phyloP scores from a whole-genome alignment of 2,329 filamentous ascomycete genomes.

The Claviceps fusiformis region DNA sequence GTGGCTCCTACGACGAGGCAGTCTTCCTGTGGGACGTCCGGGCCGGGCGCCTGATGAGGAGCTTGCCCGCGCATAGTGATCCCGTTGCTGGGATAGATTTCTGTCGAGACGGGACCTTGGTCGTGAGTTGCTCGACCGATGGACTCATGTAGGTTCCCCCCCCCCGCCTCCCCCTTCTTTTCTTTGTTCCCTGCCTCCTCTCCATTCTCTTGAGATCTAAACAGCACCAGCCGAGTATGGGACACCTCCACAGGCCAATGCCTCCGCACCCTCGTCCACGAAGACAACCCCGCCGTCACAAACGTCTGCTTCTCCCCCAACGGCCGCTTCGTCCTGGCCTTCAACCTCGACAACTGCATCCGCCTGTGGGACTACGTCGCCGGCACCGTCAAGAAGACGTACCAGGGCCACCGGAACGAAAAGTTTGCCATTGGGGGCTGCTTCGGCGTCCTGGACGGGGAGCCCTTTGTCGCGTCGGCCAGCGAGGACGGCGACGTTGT shows the following conservation, averaged over 20 bases:
- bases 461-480: conserved; percentile 60
- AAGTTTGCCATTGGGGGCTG: conserved; percentile 75
- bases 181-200: not conserved
- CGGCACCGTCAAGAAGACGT: conserved; percentile 88
- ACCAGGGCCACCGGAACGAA: conserved; percentile 79
- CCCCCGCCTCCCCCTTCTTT: not conserved
- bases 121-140: conserved; percentile 83
- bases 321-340: conserved; percentile 82
- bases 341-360: conserved; percentile 79
- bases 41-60: conserved; percentile 75
- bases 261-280: conserved; percentile 84
- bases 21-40: conserved; percentile 95
- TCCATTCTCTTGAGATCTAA: not conserved
- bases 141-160: conserved; percentile 57
- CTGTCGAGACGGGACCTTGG: conserved; percentile 78
- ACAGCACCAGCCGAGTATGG: conserved; percentile 62
- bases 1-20: conserved; percentile 91
- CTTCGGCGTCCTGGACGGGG: conserved; percentile 48
- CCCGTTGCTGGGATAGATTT: conserved; percentile 92
- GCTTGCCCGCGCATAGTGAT: conserved; percentile 85
- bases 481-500: conserved; percentile 79
- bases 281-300: conserved; percentile 84
- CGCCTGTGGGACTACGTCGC: conserved; percentile 92
- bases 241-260: conserved; percentile 93
- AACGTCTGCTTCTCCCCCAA: conserved; percentile 90